Conservation (phyloP, 169 alveolate species). For the Plasmodium vivax region DNA sequence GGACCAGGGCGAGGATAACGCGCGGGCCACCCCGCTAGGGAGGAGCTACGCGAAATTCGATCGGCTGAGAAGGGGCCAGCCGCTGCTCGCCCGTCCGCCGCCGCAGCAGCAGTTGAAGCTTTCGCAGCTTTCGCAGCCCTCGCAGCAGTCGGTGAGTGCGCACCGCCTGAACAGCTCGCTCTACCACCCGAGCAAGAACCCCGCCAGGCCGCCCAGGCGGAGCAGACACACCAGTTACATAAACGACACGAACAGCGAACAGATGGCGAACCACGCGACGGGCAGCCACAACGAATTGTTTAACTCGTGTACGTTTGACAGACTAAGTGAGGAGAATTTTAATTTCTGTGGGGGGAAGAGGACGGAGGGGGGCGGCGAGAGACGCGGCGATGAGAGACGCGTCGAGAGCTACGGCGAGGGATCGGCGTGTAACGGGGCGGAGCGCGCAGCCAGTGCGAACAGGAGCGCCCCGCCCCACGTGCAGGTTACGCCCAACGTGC, state of each 20-base stretch:
- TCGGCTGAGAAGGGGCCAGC: not conserved
- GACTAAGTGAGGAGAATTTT: constrained; percentile 52
- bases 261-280: constrained; percentile 16
- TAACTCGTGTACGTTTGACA: constrained; percentile 8
- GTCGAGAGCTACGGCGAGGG: not conserved
- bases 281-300: constrained; percentile 23
- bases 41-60: not conserved
- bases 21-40: not conserved
- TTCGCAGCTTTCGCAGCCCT: not conserved
- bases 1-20: not conserved
- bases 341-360: constrained; percentile 22
- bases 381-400: not conserved
- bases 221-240: not conserved
- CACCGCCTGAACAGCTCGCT: not conserved
- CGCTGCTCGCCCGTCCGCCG: not conserved
- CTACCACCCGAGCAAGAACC: not conserved
- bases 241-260: constrained; percentile 61
- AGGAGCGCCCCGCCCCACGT: not conserved
- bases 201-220: not conserved
- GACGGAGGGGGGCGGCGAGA: not conserved
- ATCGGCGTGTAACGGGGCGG: not conserved
- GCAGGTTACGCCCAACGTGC: no score
- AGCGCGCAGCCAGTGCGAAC: not conserved
- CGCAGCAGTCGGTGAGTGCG: no score
- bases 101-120: not conserved